A percentile compares a stretch with the other conserved stretches of the same genome.
Conservation (phyloP, 176 grass and related monocot genomes). For the Oryza glaberrima region DNA sequence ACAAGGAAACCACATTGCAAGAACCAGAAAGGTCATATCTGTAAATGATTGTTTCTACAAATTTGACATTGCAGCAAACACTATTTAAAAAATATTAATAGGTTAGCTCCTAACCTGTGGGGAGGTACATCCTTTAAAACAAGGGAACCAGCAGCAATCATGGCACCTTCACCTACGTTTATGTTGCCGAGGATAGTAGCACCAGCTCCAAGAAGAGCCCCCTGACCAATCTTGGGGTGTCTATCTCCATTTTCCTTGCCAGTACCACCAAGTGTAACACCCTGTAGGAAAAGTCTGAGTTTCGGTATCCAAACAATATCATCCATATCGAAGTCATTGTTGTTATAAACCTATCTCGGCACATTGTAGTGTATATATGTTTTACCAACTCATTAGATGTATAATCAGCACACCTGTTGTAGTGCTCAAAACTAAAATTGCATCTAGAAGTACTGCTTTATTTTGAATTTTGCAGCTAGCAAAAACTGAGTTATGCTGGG, state of each 20-base stretch:
- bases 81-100: conserved; percentile 4
- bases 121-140: conserved; percentile 93
- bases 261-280: conserved; percentile 97
- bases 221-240: conserved; percentile 95
- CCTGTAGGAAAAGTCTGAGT: conserved; percentile 47
- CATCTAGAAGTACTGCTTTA: background rate
- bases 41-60: background rate
- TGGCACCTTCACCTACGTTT: conserved; percentile 88
- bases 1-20: conserved; percentile 16
- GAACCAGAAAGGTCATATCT: background rate
- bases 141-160: conserved; percentile 95
- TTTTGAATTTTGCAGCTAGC: background rate
- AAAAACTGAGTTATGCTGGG: conserved; percentile 9
- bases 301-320: background rate
- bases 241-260: conserved; percentile 93
- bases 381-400: background rate
- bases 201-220: conserved; percentile 96
- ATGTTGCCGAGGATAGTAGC: conserved; percentile 95
- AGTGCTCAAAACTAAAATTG: conserved; percentile 19
- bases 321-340: background rate
- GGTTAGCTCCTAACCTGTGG: conserved; percentile 69
- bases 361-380: background rate
- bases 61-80: background rate
- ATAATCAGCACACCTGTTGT: background rate
- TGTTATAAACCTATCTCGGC: background rate